Conservation (phyloP, 2,329 filamentous ascomycete species). For the Xylaria sp. region DNA sequence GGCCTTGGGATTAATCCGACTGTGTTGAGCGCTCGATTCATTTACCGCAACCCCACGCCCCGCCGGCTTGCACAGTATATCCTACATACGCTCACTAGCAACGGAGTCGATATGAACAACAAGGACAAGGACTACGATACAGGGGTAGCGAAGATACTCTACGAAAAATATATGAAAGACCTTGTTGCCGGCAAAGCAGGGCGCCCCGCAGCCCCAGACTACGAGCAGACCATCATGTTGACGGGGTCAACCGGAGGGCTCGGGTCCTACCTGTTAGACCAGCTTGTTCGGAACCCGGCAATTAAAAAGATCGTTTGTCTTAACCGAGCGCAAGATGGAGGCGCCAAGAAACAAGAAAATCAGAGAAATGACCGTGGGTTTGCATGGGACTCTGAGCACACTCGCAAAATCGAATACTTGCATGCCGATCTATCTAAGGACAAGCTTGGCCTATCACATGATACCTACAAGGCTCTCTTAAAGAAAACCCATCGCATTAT, state of each 20-base stretch:
- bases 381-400: slow-evolving; percentile 8
- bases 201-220: slow-evolving; percentile 43
- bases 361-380: slow-evolving; percentile 30
- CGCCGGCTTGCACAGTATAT: slow-evolving; percentile 43
- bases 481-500: slow-evolving; percentile 27
- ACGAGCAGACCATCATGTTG: slow-evolving; percentile 50
- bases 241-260: slow-evolving; percentile 56
- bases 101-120: slow-evolving; percentile 7
- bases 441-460: slow-evolving; percentile 28
- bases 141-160: slow-evolving; percentile 35
- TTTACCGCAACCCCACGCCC: slow-evolving; percentile 42
- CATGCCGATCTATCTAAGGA: slow-evolving; percentile 33
- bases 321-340: slow-evolving; percentile 35
- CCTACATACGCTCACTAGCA: slow-evolving; percentile 7
- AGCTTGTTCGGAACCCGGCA: slow-evolving; percentile 46
- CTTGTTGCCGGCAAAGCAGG: slow-evolving; percentile 39
- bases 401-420: slow-evolving; percentile 34
- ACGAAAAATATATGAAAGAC: slow-evolving; percentile 48
- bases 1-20: slow-evolving; percentile 7
- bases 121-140: slow-evolving; percentile 30
- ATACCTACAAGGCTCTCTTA: slow-evolving; percentile 24
- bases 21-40: slow-evolving; percentile 16
- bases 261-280: slow-evolving; percentile 54
- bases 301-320: slow-evolving; percentile 38
- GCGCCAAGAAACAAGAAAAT: slow-evolving; percentile 28